Evolutionary conservation across 768 basidiomycete species (phyloP).

Genomic region (Hypsizygus marmoreus): DNA sequence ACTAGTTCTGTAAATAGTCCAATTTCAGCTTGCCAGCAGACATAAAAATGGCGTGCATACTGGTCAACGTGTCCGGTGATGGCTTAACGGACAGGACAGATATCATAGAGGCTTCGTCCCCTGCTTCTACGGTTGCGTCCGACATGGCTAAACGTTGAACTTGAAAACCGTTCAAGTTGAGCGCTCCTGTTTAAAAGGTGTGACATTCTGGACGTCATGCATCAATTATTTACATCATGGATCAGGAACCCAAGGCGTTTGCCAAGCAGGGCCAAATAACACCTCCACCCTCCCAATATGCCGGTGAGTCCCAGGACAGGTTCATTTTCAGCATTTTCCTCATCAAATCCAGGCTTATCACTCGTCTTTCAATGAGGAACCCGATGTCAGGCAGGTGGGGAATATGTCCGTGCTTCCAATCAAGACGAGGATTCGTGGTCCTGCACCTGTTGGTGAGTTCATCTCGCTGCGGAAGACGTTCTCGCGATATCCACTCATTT

Average conservation of each 20-base stretch:
- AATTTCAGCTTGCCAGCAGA: not conserved
- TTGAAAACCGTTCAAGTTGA: not conserved
- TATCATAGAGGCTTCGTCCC: slow-evolving; percentile 48
- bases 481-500: slow-evolving; percentile 15
- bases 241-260: slow-evolving; percentile 18
- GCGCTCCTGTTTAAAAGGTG: not conserved
- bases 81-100: slow-evolving; percentile 52
- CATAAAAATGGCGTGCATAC: slow-evolving; percentile 40
- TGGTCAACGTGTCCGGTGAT: slow-evolving; percentile 73
- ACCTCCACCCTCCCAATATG: slow-evolving; percentile 37
- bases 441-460: slow-evolving; percentile 75
- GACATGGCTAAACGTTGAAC: slow-evolving; percentile 26
- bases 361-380: slow-evolving; percentile 86
- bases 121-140: slow-evolving; percentile 32
- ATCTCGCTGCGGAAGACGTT: slow-evolving; percentile 9
- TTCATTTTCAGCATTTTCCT: slow-evolving; percentile 1
- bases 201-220: slow-evolving; percentile 27
- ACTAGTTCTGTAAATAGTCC: slow-evolving; percentile 62
- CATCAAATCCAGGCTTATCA: slow-evolving; percentile 80
- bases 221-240: slow-evolving; percentile 6
- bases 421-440: slow-evolving; percentile 88
- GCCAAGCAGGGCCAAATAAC: slow-evolving; percentile 33
- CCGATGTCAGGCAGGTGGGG: slow-evolving; percentile 81
- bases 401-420: slow-evolving; percentile 91
- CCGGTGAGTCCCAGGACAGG: slow-evolving; percentile 44